A percentile compares a stretch with the other conserved stretches of the same genome.
phyloP scores from a whole-genome alignment of 1,284 basidiomycete species.

The Serendipita sp. region DNA sequence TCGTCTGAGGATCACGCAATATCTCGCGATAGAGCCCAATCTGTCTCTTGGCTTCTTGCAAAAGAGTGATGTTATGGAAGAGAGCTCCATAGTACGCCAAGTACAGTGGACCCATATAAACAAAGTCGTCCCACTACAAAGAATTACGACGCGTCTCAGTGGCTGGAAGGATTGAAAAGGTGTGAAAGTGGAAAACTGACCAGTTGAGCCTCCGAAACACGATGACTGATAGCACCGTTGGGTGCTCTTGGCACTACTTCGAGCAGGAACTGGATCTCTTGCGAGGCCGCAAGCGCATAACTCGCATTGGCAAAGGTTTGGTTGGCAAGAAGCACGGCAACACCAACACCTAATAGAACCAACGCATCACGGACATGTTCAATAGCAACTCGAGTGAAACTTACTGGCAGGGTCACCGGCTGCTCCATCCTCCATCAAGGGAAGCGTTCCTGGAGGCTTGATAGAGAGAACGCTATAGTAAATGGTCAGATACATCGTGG shows the following conservation, averaged over 20 bases:
- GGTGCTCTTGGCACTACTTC: slow-evolving; percentile 13
- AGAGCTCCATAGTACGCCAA: slow-evolving; percentile 76
- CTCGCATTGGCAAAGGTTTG: slow-evolving; percentile 7
- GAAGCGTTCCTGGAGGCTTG: background rate
- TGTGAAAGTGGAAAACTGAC: slow-evolving; percentile 24
- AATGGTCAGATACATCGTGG: slow-evolving; percentile 34
- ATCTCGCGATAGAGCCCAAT: slow-evolving; percentile 61
- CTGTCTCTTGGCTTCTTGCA: slow-evolving; percentile 64
- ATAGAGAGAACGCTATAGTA: slow-evolving; percentile 24
- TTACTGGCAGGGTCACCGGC: slow-evolving; percentile 73
- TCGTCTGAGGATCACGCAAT: slow-evolving; percentile 30
- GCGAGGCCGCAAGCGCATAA: slow-evolving; percentile 7
- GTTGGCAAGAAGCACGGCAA: slow-evolving; percentile 12
- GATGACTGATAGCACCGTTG: slow-evolving; percentile 18
- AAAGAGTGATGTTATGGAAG: slow-evolving; percentile 49
- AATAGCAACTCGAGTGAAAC: slow-evolving; percentile 18
- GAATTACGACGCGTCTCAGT: background rate
- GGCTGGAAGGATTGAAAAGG: background rate
- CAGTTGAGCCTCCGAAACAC: slow-evolving; percentile 48
- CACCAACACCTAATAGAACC: slow-evolving; percentile 6
- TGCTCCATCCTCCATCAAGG: slow-evolving; percentile 35
- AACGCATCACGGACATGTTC: no score
- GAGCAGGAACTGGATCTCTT: slow-evolving; percentile 14
- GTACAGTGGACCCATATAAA: slow-evolving; percentile 88
- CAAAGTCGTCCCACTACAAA: slow-evolving; percentile 44